These are phyloP conservation scores for Tolypocladium sp. DNA, from an alignment of 2,329 filamentous ascomycete species.

Conservation along the genomic window DNA sequence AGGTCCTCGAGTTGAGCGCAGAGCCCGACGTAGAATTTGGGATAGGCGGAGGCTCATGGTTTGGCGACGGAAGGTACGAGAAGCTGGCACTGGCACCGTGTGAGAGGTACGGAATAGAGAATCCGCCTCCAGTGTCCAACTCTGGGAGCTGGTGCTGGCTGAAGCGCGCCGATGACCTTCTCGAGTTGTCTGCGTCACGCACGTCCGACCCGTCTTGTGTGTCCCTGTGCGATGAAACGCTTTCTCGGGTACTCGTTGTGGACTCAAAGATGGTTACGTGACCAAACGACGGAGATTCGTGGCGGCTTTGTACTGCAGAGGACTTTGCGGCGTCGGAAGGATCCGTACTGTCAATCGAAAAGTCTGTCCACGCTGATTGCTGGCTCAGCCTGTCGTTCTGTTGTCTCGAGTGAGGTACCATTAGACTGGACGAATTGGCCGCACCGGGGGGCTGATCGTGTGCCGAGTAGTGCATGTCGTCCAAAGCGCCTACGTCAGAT, in stretches of 20 bases:
- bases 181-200: slow-evolving; percentile 15
- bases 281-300: slow-evolving; percentile 17
- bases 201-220: slow-evolving; percentile 5
- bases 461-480: slow-evolving; percentile 16
- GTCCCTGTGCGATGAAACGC: background rate
- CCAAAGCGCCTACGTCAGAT: slow-evolving; percentile 19
- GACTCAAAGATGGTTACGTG: slow-evolving; percentile 22
- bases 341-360: slow-evolving; percentile 45
- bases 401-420: slow-evolving; percentile 34
- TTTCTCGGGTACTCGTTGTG: slow-evolving; percentile 6
- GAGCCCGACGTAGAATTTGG: slow-evolving; percentile 27
- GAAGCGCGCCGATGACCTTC: slow-evolving; percentile 14
- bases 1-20: slow-evolving; percentile 30
- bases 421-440: slow-evolving; percentile 34
- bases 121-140: slow-evolving; percentile 40
- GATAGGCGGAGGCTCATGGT: slow-evolving; percentile 42
- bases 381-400: slow-evolving; percentile 41
- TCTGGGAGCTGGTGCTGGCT: slow-evolving; percentile 36
- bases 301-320: slow-evolving; percentile 15
- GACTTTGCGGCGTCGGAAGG: slow-evolving; percentile 19
- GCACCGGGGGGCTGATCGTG: slow-evolving; percentile 17
- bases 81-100: slow-evolving; percentile 18
- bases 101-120: slow-evolving; percentile 37
- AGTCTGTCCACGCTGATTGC: slow-evolving; percentile 52
- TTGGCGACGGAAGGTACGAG: slow-evolving; percentile 29